Evolutionary conservation across 2,329 filamentous ascomycete species (phyloP).

Genomic region (Xylariomycetidae sp.): DNA sequence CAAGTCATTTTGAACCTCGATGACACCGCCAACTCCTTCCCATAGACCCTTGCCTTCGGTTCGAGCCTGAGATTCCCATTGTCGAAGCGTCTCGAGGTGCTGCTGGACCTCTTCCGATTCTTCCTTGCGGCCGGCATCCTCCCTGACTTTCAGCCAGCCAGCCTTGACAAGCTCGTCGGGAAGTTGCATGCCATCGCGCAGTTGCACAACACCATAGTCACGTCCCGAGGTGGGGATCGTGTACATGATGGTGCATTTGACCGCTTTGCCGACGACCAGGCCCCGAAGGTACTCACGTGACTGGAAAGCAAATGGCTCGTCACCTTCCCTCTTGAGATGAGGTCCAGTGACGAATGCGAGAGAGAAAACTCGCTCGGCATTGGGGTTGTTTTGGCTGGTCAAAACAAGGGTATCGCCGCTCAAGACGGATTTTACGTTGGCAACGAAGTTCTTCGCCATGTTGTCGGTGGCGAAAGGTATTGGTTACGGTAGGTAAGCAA

Average conservation of each 20-base stretch:
- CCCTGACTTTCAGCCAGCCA: conserved; percentile 89
- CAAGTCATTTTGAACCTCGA: conserved; percentile 78
- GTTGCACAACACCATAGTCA: conserved; percentile 78
- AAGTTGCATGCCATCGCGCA: conserved; percentile 71
- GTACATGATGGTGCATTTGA: conserved; percentile 84
- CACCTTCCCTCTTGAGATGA: conserved; percentile 79
- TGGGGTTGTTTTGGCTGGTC: conserved; percentile 73
- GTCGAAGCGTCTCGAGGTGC: conserved; percentile 72
- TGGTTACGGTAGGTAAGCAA: too few species aligned
- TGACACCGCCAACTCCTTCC: conserved; percentile 59
- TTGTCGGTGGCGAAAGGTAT: conserved; percentile 35
- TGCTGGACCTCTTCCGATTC: conserved; percentile 71
- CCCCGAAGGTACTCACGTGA: conserved; percentile 90
- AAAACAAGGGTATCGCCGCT: conserved; percentile 91
- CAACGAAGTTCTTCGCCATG: conserved; percentile 49
- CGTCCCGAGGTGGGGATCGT: conserved; percentile 78
- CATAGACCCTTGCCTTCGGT: conserved; percentile 78
- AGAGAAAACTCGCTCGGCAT: conserved; percentile 80
- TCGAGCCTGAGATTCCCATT: conserved; percentile 73
- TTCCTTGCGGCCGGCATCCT: conserved; percentile 89
- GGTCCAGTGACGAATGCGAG: conserved; percentile 91
- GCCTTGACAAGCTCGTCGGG: conserved; percentile 82
- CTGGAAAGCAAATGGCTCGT: conserved; percentile 89
- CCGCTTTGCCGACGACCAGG: conserved; percentile 76
- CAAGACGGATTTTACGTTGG: conserved; percentile 86